Conservation (phyloP, 140 eudicot species). For the Bidens hawaiensis region DNA sequence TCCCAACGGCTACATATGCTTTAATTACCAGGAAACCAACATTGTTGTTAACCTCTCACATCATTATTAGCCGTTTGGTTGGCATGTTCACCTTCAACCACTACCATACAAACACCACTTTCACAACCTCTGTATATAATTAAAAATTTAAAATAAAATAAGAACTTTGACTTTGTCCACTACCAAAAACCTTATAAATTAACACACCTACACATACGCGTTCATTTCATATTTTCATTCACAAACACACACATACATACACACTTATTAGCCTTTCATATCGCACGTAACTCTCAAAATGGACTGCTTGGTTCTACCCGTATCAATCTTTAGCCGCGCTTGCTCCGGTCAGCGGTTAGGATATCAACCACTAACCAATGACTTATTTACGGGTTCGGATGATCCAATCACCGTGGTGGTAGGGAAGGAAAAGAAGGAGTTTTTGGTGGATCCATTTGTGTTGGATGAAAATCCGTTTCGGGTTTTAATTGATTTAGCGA, state of each 20-base stretch:
- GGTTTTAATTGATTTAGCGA: slow-evolving; percentile 58
- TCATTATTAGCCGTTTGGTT: slow-evolving; percentile 43
- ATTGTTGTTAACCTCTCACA: slow-evolving; percentile 6
- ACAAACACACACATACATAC: slow-evolving; percentile 6
- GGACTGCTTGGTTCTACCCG: slow-evolving; percentile 63
- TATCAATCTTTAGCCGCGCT: slow-evolving; percentile 43
- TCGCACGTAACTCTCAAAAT: slow-evolving; percentile 5
- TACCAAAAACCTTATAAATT: slow-evolving; percentile 4
- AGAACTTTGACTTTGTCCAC: slow-evolving; percentile 26
- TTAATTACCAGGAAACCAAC: slow-evolving; percentile 27
- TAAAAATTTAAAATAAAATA: background rate
- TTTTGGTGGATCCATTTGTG: slow-evolving; percentile 62
- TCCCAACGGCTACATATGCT: slow-evolving; percentile 32
- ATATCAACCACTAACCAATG: slow-evolving; percentile 40
- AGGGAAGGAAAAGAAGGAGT: slow-evolving; percentile 67
- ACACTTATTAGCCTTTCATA: background rate
- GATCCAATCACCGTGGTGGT: slow-evolving; percentile 66
- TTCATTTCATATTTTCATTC: background rate
- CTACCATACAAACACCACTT: slow-evolving; percentile 38
- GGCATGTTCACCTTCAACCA: slow-evolving; percentile 33
- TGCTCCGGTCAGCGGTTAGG: slow-evolving; percentile 38
- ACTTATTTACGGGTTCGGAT: slow-evolving; percentile 22
- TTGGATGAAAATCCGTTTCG: slow-evolving; percentile 65
- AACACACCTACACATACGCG: slow-evolving; percentile 1
- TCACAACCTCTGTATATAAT: background rate